Conservation (phyloP, 495 filamentous ascomycete genomes). For the Xylaria sp. region DNA sequence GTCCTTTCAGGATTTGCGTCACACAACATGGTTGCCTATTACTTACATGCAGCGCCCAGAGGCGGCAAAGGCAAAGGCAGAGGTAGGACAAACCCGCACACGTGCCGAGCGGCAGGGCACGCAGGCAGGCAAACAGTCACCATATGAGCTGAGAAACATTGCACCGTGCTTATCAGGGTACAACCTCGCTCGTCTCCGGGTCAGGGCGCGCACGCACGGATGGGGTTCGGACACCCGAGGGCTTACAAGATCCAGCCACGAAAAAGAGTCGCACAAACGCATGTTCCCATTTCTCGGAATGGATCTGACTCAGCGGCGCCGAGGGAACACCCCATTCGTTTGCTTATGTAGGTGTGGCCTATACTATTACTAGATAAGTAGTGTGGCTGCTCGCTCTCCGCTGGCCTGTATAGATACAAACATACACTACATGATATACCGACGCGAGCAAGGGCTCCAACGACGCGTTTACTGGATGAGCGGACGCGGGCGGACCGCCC, state of each 20-base stretch:
- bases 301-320: conserved; percentile 20
- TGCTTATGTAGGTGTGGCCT: too few relatives aligned
- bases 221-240: conserved; percentile 16
- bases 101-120: conserved; percentile 8
- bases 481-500: not conserved
- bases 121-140: not conserved
- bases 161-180: conserved; percentile 19
- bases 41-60: not conserved
- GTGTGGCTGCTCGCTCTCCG: not conserved
- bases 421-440: conserved; percentile 2
- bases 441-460: conserved; percentile 15
- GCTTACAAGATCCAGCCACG: conserved; percentile 2
- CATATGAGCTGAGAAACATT: conserved; percentile 21
- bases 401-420: too few relatives aligned
- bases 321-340: not conserved
- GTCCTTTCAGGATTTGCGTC: not conserved
- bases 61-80: conserved; percentile 10
- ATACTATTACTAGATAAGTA: not conserved
- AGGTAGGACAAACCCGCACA: conserved; percentile 1
- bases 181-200: not conserved
- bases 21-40: conserved; percentile 9
- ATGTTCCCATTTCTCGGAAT: conserved; percentile 2
- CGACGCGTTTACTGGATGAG: conserved; percentile 4
- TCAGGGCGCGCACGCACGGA: conserved; percentile 16
- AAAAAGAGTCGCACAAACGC: conserved; percentile 1